Evolutionary conservation across 306 rosid genomes (phyloP).

Genomic region (Pyrus communis): DNA sequence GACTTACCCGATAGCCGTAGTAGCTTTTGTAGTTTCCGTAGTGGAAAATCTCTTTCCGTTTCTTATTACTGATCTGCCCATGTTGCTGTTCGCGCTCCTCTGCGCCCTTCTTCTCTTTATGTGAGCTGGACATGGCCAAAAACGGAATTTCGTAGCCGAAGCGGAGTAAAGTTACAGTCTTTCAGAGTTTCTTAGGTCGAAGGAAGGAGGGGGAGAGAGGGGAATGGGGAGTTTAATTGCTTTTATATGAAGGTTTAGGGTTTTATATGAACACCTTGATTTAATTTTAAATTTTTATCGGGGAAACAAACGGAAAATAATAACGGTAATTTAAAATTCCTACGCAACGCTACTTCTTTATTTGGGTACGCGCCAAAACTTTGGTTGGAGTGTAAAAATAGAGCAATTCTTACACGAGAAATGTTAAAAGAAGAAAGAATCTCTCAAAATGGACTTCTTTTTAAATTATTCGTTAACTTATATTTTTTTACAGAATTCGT

Average conservation of each 20-base stretch:
- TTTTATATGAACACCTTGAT: neutral
- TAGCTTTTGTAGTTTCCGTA: conserved; percentile 78
- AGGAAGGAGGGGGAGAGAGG: no score
- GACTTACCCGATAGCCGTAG: conserved; percentile 80
- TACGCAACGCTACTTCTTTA: no score
- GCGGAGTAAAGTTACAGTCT: neutral
- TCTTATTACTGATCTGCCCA: conserved; percentile 20
- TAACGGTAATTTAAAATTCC: no score
- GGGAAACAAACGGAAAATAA: no score
- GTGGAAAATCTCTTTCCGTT: conserved; percentile 41
- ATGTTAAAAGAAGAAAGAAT: no score
- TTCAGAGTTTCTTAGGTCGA: neutral
- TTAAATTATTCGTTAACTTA: no score
- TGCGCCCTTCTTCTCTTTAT: conserved; percentile 3
- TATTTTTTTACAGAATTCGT: no score
- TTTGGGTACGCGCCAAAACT: no score
- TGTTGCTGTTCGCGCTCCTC: conserved; percentile 15
- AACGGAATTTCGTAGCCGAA: neutral
- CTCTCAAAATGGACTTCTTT: no score
- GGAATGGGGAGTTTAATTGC: neutral
- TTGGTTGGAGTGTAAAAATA: no score
- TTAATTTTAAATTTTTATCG: no score
- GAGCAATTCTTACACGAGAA: no score
- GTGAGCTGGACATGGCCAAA: neutral
- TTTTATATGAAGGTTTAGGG: neutral